Evolutionary conservation across 495 filamentous ascomycete genomes (phyloP).

Genomic region (Penicillium odoratum): DNA sequence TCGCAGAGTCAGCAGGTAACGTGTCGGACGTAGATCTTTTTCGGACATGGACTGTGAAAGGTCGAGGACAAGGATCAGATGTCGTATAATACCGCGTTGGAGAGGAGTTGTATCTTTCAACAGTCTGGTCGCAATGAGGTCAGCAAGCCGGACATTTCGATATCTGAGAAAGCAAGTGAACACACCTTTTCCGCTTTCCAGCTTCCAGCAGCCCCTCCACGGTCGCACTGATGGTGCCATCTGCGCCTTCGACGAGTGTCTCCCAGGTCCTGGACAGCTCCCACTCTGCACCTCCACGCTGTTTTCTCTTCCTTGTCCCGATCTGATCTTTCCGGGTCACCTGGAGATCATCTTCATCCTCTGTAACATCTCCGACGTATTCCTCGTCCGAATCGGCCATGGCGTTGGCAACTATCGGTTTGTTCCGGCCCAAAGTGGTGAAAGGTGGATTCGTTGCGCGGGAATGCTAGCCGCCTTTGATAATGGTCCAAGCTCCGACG

Average conservation of each 20-base stretch:
- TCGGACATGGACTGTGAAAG: constrained; percentile 91
- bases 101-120: constrained; percentile 90
- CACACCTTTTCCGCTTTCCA: constrained; percentile 71
- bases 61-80: constrained; percentile 89
- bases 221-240: constrained; percentile 70
- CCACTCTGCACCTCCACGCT: constrained; percentile 59
- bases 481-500: constrained; percentile 66
- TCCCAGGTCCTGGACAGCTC: constrained; percentile 63
- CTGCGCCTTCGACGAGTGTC: constrained; percentile 66
- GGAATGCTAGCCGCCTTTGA: constrained; percentile 54
- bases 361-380: constrained; percentile 74
- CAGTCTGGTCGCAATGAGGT: constrained; percentile 49
- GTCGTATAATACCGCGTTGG: constrained; percentile 94
- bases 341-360: constrained; percentile 77
- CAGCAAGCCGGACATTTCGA: not conserved
- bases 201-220: constrained; percentile 70
- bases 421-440: constrained; percentile 1
- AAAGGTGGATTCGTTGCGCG: constrained; percentile 21
- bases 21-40: constrained; percentile 87
- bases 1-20: constrained; percentile 77
- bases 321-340: constrained; percentile 42
- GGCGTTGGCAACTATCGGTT: constrained; percentile 2
- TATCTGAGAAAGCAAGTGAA: not conserved
- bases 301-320: constrained; percentile 48
- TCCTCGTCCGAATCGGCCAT: constrained; percentile 74